A percentile compares a stretch with the other conserved stretches of the same genome.
These are phyloP conservation scores for Angomonas deanei DNA, from an alignment of 208 protist species.

Conservation along the genomic window DNA sequence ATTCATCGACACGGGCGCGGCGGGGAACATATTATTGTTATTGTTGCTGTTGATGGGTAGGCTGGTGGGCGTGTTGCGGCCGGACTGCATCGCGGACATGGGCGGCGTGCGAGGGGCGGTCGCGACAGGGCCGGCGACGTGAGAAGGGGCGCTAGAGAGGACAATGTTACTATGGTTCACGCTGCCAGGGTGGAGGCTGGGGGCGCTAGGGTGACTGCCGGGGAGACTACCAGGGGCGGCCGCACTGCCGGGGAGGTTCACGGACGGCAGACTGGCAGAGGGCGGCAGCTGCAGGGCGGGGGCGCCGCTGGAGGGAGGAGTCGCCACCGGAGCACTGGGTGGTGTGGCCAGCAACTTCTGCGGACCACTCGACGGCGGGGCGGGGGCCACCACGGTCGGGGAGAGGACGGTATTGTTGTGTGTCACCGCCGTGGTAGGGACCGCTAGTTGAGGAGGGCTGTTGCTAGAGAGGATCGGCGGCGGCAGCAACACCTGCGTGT, in stretches of 20 bases:
- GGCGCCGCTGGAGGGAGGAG: not conserved
- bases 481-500: not conserved
- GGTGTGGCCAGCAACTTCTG: too few species aligned
- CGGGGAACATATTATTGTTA: slow-evolving; percentile 3
- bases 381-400: not conserved
- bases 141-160: not conserved
- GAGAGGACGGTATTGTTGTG: not conserved
- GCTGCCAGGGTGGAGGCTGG: slow-evolving; percentile 2
- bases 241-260: too few species aligned
- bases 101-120: slow-evolving; percentile 24
- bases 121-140: slow-evolving; percentile 21
- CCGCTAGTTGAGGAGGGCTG: not conserved
- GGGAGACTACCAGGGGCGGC: not conserved
- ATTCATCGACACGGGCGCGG: not conserved
- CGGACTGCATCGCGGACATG: slow-evolving; percentile 22
- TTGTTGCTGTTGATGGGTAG: not conserved
- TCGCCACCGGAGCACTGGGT: too few species aligned
- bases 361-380: not conserved
- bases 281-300: slow-evolving; percentile 5
- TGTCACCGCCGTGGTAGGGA: not conserved
- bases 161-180: not conserved
- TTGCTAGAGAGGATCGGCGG: not conserved
- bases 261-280: slow-evolving; percentile 7
- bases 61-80: slow-evolving; percentile 22
- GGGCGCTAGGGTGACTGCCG: not conserved